A percentile compares a stretch with the other conserved stretches of the same genome.
Conservation (phyloP, 768 basidiomycete genomes). For the Mycena belliarum region DNA sequence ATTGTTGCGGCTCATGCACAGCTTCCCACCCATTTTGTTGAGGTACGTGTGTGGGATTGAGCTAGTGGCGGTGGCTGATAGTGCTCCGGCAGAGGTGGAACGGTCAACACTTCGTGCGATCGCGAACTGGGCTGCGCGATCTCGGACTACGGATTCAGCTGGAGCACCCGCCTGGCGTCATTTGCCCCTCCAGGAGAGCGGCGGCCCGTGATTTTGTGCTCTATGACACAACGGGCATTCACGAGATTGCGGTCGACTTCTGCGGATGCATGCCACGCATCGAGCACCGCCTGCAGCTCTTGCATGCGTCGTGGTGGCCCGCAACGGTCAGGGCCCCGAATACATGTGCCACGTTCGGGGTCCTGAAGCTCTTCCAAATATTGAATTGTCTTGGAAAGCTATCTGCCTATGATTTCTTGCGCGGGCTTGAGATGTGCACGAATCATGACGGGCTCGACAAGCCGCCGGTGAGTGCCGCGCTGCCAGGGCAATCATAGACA, state of each 20-base stretch:
- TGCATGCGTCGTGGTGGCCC: slow-evolving; percentile 16
- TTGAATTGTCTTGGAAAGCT: slow-evolving; percentile 18
- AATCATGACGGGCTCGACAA: slow-evolving; percentile 6
- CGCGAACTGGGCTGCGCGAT: not conserved
- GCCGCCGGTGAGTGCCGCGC: slow-evolving; percentile 3
- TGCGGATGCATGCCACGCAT: too few species aligned
- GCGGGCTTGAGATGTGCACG: not conserved
- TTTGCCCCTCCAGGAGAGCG: not conserved
- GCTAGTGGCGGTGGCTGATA: not conserved
- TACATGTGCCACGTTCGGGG: slow-evolving; percentile 14
- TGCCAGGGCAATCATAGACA: too few species aligned
- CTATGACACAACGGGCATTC: slow-evolving; percentile 10
- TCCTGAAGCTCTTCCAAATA: slow-evolving; percentile 11
- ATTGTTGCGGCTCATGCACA: not conserved
- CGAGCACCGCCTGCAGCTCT: slow-evolving; percentile 19
- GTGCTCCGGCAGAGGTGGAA: not conserved
- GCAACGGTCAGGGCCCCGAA: slow-evolving; percentile 13
- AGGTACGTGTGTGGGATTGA: not conserved
- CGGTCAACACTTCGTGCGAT: not conserved
- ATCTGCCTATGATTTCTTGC: slow-evolving; percentile 16
- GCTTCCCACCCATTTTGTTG: slow-evolving; percentile 1
- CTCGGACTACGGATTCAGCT: slow-evolving; percentile 18
- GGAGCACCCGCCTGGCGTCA: not conserved
- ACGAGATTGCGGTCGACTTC: slow-evolving; percentile 11
- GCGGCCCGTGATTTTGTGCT: slow-evolving; percentile 2